phyloP scores from a whole-genome alignment of 495 filamentous ascomycete species.

The Aspergillus heteromorphus region DNA sequence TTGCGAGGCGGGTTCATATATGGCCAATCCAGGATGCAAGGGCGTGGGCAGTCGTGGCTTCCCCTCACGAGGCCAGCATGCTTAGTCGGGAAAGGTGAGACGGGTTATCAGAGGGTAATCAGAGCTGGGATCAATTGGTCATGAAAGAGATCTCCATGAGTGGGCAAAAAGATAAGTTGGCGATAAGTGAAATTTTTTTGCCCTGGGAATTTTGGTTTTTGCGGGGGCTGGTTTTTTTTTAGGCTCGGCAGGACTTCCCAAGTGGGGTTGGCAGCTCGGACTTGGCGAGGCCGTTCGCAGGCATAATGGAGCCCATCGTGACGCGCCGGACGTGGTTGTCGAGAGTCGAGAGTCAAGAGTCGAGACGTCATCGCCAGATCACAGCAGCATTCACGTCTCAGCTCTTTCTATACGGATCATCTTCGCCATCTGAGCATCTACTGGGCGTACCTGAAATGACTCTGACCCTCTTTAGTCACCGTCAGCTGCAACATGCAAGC shows the following conservation, averaged over 20 bases:
- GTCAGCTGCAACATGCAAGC: background rate
- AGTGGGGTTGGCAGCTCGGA: background rate
- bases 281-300: background rate
- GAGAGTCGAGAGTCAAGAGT: background rate
- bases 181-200: constrained; percentile 2
- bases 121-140: background rate
- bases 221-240: background rate
- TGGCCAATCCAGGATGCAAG: background rate
- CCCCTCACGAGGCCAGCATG: background rate
- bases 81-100: background rate
- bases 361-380: background rate
- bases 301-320: background rate
- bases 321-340: background rate
- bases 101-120: background rate
- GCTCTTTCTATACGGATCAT: no score
- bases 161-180: background rate
- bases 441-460: no score
- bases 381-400: background rate
- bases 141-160: background rate
- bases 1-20: background rate
- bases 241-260: constrained; percentile 4
- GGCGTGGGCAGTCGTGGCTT: background rate
- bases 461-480: no score
- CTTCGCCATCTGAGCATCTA: no score
- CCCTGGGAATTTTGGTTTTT: background rate